Evolutionary conservation across 2,329 filamentous ascomycete species (phyloP), one percentile per base, ranked within the genome.

Genomic region (Talaromyces sp.): DNA sequence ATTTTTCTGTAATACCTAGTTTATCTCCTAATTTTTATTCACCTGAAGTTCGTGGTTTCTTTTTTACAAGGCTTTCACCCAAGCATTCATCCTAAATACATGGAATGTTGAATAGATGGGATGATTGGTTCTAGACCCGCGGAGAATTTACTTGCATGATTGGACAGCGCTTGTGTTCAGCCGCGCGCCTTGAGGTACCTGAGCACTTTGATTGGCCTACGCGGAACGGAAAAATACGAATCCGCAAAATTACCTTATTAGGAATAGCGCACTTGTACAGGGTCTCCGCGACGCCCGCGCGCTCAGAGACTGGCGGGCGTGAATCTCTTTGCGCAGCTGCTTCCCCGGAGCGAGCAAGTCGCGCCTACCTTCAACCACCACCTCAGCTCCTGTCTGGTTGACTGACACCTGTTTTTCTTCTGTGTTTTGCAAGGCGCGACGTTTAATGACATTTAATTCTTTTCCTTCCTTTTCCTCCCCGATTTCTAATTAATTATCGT

Each of bases 231-330:
- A 60, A 59, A 74, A 72, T 56, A n/a, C 62, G 56, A 29, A n/a
- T 10, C 55, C 71, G 66, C 41, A n/a, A 55, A 66, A 61, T 65
- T 72, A 17, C 72, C 70, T 55, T 63, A 68, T 69, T 46, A 6
- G 69, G 73, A 58, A 67, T 75, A 75, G 73, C 62, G 65, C 67
- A 56, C 64, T 29, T 59, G 50, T 73, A 74, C 70, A 72, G 73
- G 72, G 73, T 75, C 73, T 74, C 59, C 72, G 70, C 66, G 69
- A 72, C 72, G 68, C 72, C 72, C 72, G 72, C 72, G 71, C 73
- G 65, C 64, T 32, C 66, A 51, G 27, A 29, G 27, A n/a, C 49
- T 32, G 26, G 26, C 64, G 65, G 66, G 67, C 66, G 66, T 70
- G 67, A 67, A 62, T 71, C 46, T 68, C 67, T 67, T n/a, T 55